These are phyloP conservation scores for Harringtonia lauricola DNA, from an alignment of 2,329 filamentous ascomycete genomes.

Conservation along the genomic window DNA sequence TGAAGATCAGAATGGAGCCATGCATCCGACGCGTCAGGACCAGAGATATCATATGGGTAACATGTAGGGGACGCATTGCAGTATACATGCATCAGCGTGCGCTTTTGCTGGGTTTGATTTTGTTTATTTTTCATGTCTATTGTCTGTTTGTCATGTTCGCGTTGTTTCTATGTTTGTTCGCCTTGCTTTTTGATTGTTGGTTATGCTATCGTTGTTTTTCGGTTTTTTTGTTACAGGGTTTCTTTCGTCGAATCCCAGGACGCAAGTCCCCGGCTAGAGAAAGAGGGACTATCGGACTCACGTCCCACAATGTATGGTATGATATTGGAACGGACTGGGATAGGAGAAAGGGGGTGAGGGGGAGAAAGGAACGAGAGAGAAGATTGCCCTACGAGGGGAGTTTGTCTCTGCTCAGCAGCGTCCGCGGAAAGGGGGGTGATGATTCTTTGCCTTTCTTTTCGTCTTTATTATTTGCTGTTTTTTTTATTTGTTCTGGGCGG, in stretches of 20 bases:
- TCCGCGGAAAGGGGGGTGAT: not conserved
- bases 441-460: not conserved
- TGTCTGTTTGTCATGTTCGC: not conserved
- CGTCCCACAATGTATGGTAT: slow-evolving; percentile 4
- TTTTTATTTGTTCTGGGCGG: slow-evolving; percentile 7
- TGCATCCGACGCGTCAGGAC: not conserved
- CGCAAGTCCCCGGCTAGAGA: slow-evolving; percentile 10
- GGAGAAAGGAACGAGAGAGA: not conserved
- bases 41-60: not conserved
- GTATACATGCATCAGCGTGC: not conserved
- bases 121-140: not conserved
- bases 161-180: not conserved
- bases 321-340: not conserved
- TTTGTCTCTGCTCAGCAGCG: too few relatives aligned
- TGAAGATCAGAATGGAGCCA: too few relatives aligned
- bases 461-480: not conserved
- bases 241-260: slow-evolving; percentile 5
- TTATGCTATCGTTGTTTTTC: not conserved
- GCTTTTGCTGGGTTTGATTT: not conserved
- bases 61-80: not conserved
- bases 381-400: not conserved
- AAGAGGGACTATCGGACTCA: slow-evolving; percentile 7
- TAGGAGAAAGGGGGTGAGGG: not conserved
- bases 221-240: slow-evolving; percentile 5
- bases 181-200: not conserved